Conservation (phyloP, 441 rosid species). For the Mallotus repandus region DNA sequence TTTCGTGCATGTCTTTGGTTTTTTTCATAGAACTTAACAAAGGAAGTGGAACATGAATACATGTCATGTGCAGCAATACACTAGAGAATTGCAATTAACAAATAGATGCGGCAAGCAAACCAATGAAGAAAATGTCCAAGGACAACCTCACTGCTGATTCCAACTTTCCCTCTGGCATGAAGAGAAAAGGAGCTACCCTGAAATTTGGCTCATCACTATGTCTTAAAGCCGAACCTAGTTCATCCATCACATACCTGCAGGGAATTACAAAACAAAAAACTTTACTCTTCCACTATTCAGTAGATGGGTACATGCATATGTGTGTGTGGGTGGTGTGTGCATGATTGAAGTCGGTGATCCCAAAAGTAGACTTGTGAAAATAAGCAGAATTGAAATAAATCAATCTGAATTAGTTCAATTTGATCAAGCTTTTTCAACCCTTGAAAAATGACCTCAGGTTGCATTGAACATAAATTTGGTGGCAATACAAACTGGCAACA, state of each 20-base stretch:
- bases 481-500: background rate
- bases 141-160: constrained; percentile 84
- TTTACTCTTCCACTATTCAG: constrained; percentile 1
- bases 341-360: background rate
- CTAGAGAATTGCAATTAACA: background rate
- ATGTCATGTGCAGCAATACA: background rate
- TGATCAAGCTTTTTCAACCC: background rate
- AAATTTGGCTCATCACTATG: constrained; percentile 91
- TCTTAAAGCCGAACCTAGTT: constrained; percentile 82
- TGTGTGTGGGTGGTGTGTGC: too few relatives aligned
- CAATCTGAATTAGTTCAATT: background rate
- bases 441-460: background rate
- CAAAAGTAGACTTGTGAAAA: background rate
- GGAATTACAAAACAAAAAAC: constrained; percentile 18
- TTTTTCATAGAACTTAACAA: constrained; percentile 3
- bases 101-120: constrained; percentile 10
- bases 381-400: background rate
- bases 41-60: background rate
- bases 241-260: constrained; percentile 95
- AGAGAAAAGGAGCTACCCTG: constrained; percentile 89
- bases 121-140: constrained; percentile 10
- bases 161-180: constrained; percentile 80
- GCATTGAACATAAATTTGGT: background rate
- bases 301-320: background rate
- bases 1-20: background rate